Percentiles rank a stretch among this genome's conserved stretches.
Evolutionary conservation across 495 filamentous ascomycete genomes (phyloP).

Genomic region (Podospora bellae-mahoneyi): DNA sequence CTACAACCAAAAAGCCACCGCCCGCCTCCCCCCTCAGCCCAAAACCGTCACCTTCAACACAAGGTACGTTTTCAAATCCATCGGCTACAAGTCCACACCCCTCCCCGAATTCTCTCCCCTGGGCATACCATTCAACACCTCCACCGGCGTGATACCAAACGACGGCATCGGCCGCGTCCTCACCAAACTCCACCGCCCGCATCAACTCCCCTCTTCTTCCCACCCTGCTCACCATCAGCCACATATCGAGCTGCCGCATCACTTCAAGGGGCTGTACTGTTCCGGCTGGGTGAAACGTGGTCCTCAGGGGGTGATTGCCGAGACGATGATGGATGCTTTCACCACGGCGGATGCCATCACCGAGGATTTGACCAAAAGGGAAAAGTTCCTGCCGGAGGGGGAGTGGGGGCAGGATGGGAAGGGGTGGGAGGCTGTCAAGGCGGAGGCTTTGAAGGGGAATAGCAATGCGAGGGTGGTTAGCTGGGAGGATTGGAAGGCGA

Average conservation of each 20-base stretch:
- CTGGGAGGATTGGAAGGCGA: slow-evolving; percentile 84
- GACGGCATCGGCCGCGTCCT: slow-evolving; percentile 73
- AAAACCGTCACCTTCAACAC: slow-evolving; percentile 38
- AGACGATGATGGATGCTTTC: slow-evolving; percentile 94
- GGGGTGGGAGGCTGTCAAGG: slow-evolving; percentile 74
- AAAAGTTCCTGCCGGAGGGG: slow-evolving; percentile 39
- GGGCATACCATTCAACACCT: slow-evolving; percentile 72
- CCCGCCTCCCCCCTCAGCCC: slow-evolving; percentile 45
- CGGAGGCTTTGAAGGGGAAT: slow-evolving; percentile 27
- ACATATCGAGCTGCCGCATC: slow-evolving; percentile 24
- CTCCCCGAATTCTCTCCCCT: slow-evolving; percentile 73
- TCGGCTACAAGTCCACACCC: slow-evolving; percentile 82
- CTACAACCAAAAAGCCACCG: slow-evolving; percentile 52
- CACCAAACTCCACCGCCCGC: neutral
- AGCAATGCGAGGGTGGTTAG: slow-evolving; percentile 50
- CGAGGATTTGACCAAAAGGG: slow-evolving; percentile 58
- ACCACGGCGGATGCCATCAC: slow-evolving; percentile 77
- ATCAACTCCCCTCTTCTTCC: neutral
- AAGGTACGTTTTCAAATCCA: slow-evolving; percentile 69
- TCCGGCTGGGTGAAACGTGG: slow-evolving; percentile 96
- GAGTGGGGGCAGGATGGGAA: slow-evolving; percentile 30
- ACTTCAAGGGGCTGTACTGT: slow-evolving; percentile 79
- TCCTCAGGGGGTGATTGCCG: slow-evolving; percentile 92
- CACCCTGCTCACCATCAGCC: neutral
- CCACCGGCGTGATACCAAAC: slow-evolving; percentile 75